A percentile compares a stretch with the other conserved stretches of the same genome.
Conservation (phyloP, 257 asterid genomes). For the Solanum tarapatanum region DNA sequence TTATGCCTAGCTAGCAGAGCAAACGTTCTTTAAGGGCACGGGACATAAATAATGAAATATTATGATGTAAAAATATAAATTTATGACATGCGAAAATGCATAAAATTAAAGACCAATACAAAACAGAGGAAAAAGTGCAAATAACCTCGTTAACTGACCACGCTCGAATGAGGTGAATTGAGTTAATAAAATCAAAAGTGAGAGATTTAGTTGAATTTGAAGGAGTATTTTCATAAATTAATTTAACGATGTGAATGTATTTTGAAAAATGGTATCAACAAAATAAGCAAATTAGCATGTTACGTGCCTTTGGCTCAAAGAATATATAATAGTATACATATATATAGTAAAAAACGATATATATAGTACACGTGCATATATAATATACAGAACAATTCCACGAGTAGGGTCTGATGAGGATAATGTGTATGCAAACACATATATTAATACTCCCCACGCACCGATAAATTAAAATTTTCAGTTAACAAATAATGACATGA, state of each 20-base stretch:
- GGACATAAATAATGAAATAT: neutral
- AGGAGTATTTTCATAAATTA: neutral
- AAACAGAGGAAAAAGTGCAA: neutral
- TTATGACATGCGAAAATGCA: neutral
- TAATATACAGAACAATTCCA: neutral
- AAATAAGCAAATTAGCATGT: neutral
- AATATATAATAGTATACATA: neutral
- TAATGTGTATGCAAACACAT: no score
- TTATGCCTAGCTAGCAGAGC: neutral
- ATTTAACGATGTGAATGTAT: neutral
- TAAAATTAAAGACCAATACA: neutral
- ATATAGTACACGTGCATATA: neutral
- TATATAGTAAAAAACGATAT: neutral
- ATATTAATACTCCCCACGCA: no score
- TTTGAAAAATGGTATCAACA: neutral
- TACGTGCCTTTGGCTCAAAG: neutral
- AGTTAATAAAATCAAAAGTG: neutral
- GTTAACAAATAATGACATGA: no score
- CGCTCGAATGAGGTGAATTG: neutral
- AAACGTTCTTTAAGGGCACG: no score
- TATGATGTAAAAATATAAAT: neutral
- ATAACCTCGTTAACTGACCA: neutral
- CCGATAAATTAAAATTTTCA: no score
- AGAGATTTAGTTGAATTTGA: neutral
- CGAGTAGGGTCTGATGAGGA: no score